phyloP scores from a whole-genome alignment of 805 yeast species.

The Danielia oregonensis region DNA sequence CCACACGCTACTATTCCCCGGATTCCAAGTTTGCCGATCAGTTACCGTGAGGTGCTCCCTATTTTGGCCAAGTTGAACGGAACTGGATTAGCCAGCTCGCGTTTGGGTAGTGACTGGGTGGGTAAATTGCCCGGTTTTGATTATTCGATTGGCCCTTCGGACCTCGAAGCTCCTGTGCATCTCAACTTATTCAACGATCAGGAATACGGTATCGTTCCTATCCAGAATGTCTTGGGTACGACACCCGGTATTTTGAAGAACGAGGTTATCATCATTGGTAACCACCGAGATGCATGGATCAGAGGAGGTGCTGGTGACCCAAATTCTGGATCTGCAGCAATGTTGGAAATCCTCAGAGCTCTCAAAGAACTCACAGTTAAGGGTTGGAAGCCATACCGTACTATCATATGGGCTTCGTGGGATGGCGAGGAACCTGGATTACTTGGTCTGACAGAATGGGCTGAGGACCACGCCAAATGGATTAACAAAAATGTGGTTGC shows the following conservation, averaged over 20 bases:
- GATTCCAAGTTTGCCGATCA: slow-evolving; percentile 9
- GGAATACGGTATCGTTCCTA: slow-evolving; percentile 5
- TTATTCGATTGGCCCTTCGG: slow-evolving; percentile 2
- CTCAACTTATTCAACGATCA: slow-evolving; percentile 8
- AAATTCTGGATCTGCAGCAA: slow-evolving; percentile 7
- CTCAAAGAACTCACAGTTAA: slow-evolving; percentile 1
- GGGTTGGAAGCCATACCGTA: slow-evolving; percentile 8
- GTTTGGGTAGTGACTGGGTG: slow-evolving; percentile 6
- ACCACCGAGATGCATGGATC: slow-evolving; percentile 9
- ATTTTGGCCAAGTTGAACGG: slow-evolving; percentile 7
- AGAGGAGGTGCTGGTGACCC: slow-evolving; percentile 9
- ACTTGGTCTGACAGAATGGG: slow-evolving; percentile 9
- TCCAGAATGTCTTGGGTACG: slow-evolving; percentile 7
- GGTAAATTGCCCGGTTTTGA: slow-evolving; percentile 7
- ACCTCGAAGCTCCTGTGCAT: slow-evolving; percentile 1
- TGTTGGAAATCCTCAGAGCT: slow-evolving; percentile 6
- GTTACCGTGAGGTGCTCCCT: slow-evolving; percentile 6
- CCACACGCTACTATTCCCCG: slow-evolving; percentile 4
- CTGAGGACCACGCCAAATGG: slow-evolving; percentile 8
- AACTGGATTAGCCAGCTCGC: slow-evolving; percentile 1
- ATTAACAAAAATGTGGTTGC: slow-evolving; percentile 7
- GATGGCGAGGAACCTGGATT: slow-evolving; percentile 9
- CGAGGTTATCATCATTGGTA: slow-evolving; percentile 7
- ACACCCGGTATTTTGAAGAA: slow-evolving; percentile 4
- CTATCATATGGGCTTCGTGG: slow-evolving; percentile 8